Base-by-base conservation (phyloP, 1,139 yeast genomes). In the Arxiozyma telluris region DNA sequence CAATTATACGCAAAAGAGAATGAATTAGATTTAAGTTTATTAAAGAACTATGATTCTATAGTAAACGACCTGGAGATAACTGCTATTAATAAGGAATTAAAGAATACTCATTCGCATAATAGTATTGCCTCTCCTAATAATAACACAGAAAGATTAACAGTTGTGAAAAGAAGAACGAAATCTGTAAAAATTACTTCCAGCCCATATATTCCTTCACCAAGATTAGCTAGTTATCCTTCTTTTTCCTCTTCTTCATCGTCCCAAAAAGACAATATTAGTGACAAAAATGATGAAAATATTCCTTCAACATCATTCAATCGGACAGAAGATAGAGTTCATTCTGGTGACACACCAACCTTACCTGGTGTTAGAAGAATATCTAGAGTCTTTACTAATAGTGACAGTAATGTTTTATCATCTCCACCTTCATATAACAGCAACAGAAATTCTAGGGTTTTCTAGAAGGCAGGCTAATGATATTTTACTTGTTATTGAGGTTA, bases 291-390 rank as follows among this genome's bases (percentile, higher is more conserved):
- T 25, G 27, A 44, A 4, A 18, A 30, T 11, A 4, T 17, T 23
- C 22, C 38, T 38, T 39, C 20, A 22, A 21, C 20, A 12, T 22
- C 44, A 17, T 21, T 15, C 21, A 47, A 41, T 41, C 23, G 17
- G n/a, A 38, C 17, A 22, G 27, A 23, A 20, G 25, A 23, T 3
- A 23, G 21, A 9, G 39, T 43, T 44, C 22, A 23, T 15, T 15
- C 17, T 8, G 20, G 27, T 5, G 20, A 20, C 9, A 25, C 12
- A 9, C 21, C 48, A 15, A 4, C 44, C 1, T 53, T 64, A 21
- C 66, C 66, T 4, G 66, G 66, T 50, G 59, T 62, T 20, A 63
- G 56, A 53, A 60, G 66, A 50, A 25, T 42, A 34, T 45, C 49
- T 2, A 30, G 49, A 11, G 21, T 46, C 18, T 30, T 27, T 30